phyloP scores from a whole-genome alignment of 306 rosid genomes.

The Medicago lupulina region DNA sequence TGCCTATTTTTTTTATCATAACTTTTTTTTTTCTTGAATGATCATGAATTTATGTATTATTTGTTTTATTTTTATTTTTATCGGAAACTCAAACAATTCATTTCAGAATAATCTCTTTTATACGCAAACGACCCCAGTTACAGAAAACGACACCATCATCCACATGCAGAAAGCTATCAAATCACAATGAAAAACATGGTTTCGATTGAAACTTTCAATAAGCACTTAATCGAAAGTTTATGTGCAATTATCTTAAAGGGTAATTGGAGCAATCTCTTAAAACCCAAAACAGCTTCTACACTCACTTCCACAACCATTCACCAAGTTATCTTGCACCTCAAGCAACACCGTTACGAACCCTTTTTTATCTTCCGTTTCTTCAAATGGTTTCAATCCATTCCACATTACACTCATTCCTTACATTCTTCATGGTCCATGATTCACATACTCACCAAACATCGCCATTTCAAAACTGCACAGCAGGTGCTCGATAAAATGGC shows the following conservation, averaged over 20 bases:
- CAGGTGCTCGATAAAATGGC: slow-evolving; percentile 75
- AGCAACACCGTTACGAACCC: slow-evolving; percentile 53
- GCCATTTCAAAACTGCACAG: slow-evolving; percentile 69
- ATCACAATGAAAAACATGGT: slow-evolving; percentile 26
- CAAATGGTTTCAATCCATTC: slow-evolving; percentile 72
- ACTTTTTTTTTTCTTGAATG: too few relatives aligned
- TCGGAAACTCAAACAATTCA: too few relatives aligned
- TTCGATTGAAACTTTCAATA: slow-evolving; percentile 39
- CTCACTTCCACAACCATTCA: slow-evolving; percentile 62
- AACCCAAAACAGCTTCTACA: slow-evolving; percentile 50
- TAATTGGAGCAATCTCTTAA: slow-evolving; percentile 63
- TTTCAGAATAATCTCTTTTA: too few relatives aligned
- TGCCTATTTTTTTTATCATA: too few relatives aligned
- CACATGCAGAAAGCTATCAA: neutral
- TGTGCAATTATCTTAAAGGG: slow-evolving; percentile 73
- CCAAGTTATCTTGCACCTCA: slow-evolving; percentile 63
- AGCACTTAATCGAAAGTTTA: slow-evolving; percentile 49
- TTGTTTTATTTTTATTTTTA: too few relatives aligned
- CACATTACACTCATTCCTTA: slow-evolving; percentile 71
- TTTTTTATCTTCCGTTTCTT: slow-evolving; percentile 64
- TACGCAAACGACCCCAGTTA: too few relatives aligned
- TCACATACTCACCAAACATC: slow-evolving; percentile 63
- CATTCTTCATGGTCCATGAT: slow-evolving; percentile 82
- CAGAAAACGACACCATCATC: neutral
- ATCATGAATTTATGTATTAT: too few relatives aligned